Evolutionary conservation across 75 land plant genomes (phyloP), one percentile per base, ranked within the genome.

Genomic region (Cunninghamia lanceolata): DNA sequence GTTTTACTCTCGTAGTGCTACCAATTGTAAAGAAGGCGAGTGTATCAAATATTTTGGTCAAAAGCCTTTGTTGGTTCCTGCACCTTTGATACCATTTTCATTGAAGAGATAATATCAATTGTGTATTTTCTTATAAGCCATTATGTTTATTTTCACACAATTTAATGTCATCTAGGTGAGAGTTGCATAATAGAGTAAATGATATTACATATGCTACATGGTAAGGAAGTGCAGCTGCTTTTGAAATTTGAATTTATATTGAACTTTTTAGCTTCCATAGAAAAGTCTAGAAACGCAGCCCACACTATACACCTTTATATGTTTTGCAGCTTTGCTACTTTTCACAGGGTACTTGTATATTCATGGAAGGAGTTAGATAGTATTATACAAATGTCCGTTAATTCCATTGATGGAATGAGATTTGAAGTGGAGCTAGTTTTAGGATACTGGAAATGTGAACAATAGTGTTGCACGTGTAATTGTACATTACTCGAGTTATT

Each of bases 31-130:
- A 45, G 50, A 40, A 28, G 82, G 45, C 14, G 82, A 80, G 40
- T 45, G 46, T n/a, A n/a, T 80, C 82, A 80, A 80, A 45, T 80
- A 80, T n/a, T 45, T 80, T 45, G 82, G 82, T 43, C 46, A 32
- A 45, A 80, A 80, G 82, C 40, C 82, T 38, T 43, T 80, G 82
- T 45, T 80, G 50, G 34, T 80, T 80, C 82, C 82, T 45, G 28
- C n/a, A 42, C 47, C 82, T 45, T 28, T 80, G 47, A 28, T 2
- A n/a, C 82, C 82, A 42, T 80, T 80, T 45, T 80, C 50, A 80
- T 80, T 80, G n/a, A 80, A 80, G 30, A 80, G 82, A 80, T 80
- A 80, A 43, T 80, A 45, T 14, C 79, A 14, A 76, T 80, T 73
- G 68, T 63, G 30, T 63, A 21, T 63, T 63, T 63, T 56, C 63